Evolutionary conservation across 2,329 filamentous ascomycete genomes (phyloP).

Genomic region (Chalaropsis ovoidea): DNA sequence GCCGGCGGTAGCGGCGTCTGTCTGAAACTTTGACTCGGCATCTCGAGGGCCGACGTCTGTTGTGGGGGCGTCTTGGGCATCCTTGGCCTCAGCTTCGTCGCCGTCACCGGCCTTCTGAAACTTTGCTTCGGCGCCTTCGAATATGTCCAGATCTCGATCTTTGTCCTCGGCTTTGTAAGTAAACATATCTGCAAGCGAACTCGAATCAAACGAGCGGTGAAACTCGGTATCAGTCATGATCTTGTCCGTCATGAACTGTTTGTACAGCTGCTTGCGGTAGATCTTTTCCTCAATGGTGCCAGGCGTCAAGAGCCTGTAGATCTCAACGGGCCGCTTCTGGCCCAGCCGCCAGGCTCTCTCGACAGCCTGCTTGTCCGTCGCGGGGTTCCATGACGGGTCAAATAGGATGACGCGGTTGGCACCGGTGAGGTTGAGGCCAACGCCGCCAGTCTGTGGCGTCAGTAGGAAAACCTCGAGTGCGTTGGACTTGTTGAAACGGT

Average conservation of each 20-base stretch:
- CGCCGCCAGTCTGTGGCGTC: constrained; percentile 87
- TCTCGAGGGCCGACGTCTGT: neutral
- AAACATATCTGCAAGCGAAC: constrained; percentile 86
- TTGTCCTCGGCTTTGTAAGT: constrained; percentile 55
- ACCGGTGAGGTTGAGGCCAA: constrained; percentile 89
- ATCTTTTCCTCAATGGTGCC: constrained; percentile 99
- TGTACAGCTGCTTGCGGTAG: constrained; percentile 96
- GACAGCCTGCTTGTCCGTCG: constrained; percentile 87
- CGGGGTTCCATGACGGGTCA: constrained; percentile 97
- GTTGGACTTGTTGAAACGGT: constrained; percentile 78
- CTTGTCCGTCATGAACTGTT: constrained; percentile 95
- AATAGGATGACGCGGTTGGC: constrained; percentile 96
- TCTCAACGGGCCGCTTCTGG: constrained; percentile 88
- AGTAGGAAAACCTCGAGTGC: constrained; percentile 79
- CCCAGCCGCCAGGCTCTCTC: constrained; percentile 93
- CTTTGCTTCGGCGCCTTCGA: constrained; percentile 71
- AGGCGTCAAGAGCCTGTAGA: constrained; percentile 95
- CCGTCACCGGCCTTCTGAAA: constrained; percentile 25
- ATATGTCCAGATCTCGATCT: constrained; percentile 70
- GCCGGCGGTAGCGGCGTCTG: neutral
- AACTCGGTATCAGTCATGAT: constrained; percentile 91
- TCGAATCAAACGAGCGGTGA: constrained; percentile 78
- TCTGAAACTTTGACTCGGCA: neutral
- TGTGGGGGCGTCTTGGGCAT: neutral
- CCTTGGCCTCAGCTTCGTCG: neutral